A percentile compares a stretch with the other conserved stretches of the same genome.
These are phyloP conservation scores for Ailanthus altissimus DNA, from an alignment of 345 rosid genomes.

Conservation along the genomic window DNA sequence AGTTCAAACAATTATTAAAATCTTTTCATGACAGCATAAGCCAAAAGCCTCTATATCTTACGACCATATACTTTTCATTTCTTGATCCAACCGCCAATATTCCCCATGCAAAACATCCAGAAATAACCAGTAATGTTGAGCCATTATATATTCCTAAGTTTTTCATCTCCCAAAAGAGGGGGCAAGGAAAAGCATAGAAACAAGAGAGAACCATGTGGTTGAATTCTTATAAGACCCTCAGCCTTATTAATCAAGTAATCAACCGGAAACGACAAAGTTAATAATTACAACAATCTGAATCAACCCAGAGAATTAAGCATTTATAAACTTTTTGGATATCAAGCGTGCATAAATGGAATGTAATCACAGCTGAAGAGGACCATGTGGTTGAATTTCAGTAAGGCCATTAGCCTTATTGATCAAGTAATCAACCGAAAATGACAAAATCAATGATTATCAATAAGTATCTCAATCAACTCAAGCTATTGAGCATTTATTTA, in stretches of 20 bases:
- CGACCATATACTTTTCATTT: neutral
- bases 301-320: neutral
- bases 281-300: neutral
- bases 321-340: neutral
- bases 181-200: neutral
- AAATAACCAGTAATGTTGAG: neutral
- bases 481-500: constrained; percentile 4
- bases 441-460: constrained; percentile 7
- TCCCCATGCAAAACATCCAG: neutral
- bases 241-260: neutral
- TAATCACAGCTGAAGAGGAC: neutral
- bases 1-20: neutral
- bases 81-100: neutral
- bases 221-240: neutral
- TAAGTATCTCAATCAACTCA: neutral
- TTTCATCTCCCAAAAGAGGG: constrained; percentile 6
- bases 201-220: neutral
- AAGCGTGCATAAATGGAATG: constrained; percentile 12
- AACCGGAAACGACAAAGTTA: constrained; percentile 8
- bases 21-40: neutral
- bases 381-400: neutral
- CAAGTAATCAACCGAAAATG: neutral
- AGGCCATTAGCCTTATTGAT: neutral
- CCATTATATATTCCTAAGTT: neutral
- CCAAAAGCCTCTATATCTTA: neutral